phyloP scores from a whole-genome alignment of 2,329 filamentous ascomycete genomes.

The Orbilia blumenaviensis region DNA sequence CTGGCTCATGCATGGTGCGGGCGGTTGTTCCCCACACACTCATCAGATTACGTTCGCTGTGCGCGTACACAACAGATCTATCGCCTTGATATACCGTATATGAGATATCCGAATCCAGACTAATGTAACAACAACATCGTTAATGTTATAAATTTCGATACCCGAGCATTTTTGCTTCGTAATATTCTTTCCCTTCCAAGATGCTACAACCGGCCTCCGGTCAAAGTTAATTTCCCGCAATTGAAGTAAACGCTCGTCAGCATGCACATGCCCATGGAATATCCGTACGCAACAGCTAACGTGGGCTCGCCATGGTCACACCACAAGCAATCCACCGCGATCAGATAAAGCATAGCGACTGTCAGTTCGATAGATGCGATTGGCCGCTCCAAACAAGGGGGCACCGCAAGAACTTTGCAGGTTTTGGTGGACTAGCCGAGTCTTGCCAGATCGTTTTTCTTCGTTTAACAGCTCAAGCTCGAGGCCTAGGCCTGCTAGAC shows the following conservation, averaged over 20 bases:
- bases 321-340: constrained; percentile 39
- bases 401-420: constrained; percentile 4
- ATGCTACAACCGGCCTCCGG: not conserved
- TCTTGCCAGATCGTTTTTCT: constrained; percentile 45
- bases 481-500: no score
- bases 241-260: constrained; percentile 9
- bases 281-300: constrained; percentile 22
- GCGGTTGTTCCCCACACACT: not conserved
- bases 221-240: not conserved
- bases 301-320: constrained; percentile 50
- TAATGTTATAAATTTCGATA: not conserved
- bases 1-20: not conserved
- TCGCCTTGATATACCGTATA: constrained; percentile 4
- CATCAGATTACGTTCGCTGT: not conserved
- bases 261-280: constrained; percentile 8
- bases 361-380: constrained; percentile 17
- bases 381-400: constrained; percentile 27
- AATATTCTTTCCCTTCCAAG: not conserved
- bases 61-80: constrained; percentile 1
- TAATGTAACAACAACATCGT: not conserved
- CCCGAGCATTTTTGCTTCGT: constrained; percentile 1
- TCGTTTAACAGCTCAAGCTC: constrained; percentile 22
- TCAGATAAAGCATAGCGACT: constrained; percentile 32
- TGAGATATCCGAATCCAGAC: constrained; percentile 2
- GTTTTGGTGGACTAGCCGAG: constrained; percentile 40